A percentile compares a stretch with the other conserved stretches of the same genome.
Evolutionary conservation across 1,139 yeast genomes (phyloP).

Genomic region (Hansenula lynferdii): DNA sequence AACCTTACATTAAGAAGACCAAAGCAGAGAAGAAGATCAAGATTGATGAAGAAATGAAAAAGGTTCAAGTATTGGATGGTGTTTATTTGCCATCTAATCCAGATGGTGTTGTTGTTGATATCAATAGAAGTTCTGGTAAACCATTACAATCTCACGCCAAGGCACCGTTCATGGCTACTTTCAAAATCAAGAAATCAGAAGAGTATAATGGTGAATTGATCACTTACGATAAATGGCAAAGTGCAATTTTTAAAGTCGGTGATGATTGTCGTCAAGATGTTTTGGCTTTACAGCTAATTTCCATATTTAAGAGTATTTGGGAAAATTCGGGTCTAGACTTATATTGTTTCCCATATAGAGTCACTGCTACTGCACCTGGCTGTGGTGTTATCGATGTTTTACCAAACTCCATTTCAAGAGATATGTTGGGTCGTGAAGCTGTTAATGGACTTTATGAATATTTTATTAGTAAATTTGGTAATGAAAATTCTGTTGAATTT

Average conservation of each 20-base stretch:
- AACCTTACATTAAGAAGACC: constrained; percentile 88
- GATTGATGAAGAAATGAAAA: constrained; percentile 93
- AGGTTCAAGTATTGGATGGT: constrained; percentile 71
- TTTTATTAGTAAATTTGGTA: constrained; percentile 88
- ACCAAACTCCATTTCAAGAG: constrained; percentile 93
- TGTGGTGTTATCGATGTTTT: constrained; percentile 98
- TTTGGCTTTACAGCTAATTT: constrained; percentile 84
- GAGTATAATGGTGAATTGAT: constrained; percentile 30
- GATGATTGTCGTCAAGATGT: constrained; percentile 99
- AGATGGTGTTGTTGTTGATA: constrained; percentile 89
- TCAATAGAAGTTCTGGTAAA: constrained; percentile 85
- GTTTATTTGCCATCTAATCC: constrained; percentile 97
- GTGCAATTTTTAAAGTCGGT: constrained; percentile 98
- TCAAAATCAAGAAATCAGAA: constrained; percentile 64
- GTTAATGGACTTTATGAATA: constrained; percentile 96
- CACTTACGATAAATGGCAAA: constrained; percentile 67
- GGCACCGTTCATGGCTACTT: constrained; percentile 97
- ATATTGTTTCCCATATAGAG: constrained; percentile 89
- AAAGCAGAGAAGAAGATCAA: constrained; percentile 96
- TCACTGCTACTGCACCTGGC: constrained; percentile 98
- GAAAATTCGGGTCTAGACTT: constrained; percentile 81
- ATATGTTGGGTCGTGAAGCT: constrained; percentile 98
- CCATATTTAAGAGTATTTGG: constrained; percentile 92
- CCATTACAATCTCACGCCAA: constrained; percentile 99
- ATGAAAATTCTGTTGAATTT: constrained; percentile 83